Evolutionary conservation across 805 yeast species (phyloP).

Genomic region (Starmera amethionina): DNA sequence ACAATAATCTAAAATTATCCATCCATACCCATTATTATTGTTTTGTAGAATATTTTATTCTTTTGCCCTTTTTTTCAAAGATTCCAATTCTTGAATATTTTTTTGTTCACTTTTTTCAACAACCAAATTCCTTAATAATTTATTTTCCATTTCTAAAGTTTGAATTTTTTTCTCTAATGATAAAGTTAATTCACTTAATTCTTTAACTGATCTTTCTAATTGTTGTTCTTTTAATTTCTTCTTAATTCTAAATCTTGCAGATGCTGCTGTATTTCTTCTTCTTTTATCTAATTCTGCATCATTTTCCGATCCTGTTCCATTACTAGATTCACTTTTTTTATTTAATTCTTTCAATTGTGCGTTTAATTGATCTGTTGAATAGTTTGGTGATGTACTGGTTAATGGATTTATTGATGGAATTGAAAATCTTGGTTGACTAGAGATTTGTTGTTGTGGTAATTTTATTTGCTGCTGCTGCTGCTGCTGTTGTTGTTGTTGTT

Average conservation of each 20-base stretch:
- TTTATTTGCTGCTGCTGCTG: no score
- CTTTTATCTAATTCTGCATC: slow-evolving; percentile 59
- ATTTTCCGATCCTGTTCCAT: background rate
- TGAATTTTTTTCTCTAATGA: slow-evolving; percentile 64
- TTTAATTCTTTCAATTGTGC: no score
- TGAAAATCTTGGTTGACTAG: no score
- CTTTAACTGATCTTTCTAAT: slow-evolving; percentile 68
- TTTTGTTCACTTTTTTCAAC: slow-evolving; percentile 62
- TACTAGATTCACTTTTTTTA: no score
- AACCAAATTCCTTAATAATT: slow-evolving; percentile 71
- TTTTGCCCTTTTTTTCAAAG: slow-evolving; percentile 36
- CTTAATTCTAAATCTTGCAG: slow-evolving; percentile 87
- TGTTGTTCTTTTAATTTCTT: slow-evolving; percentile 89
- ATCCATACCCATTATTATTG: no score
- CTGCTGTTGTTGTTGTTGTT: no score
- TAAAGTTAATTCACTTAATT: slow-evolving; percentile 57
- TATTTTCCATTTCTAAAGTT: slow-evolving; percentile 89
- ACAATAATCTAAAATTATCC: no score
- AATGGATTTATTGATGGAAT: no score
- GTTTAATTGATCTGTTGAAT: no score
- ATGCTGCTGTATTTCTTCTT: slow-evolving; percentile 85
- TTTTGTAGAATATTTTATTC: no score
- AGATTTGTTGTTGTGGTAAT: no score
- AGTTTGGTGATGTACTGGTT: no score
- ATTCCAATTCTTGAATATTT: slow-evolving; percentile 43